Base-by-base conservation (phyloP, 208 protist genomes). In the Acanthamoeba lenticulata region DNA sequence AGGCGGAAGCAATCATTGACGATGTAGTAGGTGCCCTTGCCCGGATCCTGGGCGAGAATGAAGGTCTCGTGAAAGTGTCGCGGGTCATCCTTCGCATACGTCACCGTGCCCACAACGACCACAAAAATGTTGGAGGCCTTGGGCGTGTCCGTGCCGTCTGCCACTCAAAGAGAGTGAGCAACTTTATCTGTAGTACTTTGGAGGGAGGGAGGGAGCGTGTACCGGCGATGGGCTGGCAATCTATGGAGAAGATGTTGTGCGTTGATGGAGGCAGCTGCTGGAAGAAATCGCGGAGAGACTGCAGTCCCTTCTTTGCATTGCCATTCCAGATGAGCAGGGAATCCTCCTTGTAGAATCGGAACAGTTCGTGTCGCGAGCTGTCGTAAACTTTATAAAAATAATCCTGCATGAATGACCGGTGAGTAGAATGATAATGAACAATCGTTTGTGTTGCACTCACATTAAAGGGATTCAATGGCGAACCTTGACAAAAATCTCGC, bases 1-100 rank as follows among this genome's bases (percentile, higher is more conserved):
- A 90, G 83, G 19, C 83, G 83, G 52, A 90, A 90, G 52, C 83
- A 90, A 52, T 90, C 83, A 34, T 69, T 90, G 83, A 90, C 52
- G 52, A 90, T 90, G 83, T 72, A 90, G 83, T 72, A 90, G 36
- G 83, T 72, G 83, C 83, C 83, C 38, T 90, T 90, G 45, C 36
- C 32, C 15, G 52, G 45, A 15, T 90, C 83, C 83, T 90, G 83
- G 5, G 52, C 47, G 34, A 90, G 83, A 17, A 90, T 69, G 83
- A 90, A 90, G 52, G 52, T 90, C 83, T 90, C n/a, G 24, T 69
- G 47, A n/a, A 90, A 90, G 57, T 69, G 57, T 42, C 83, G 83
- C 17, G 83, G 83, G 55, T 62, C 83, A 17, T 90, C 83, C 83
- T 62, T 90, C 34, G 83, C 83, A 52, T 90, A 90, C 5, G 57